Base-by-base conservation (phyloP, 2,329 filamentous ascomycete species). In the Huntiella savannae region DNA sequence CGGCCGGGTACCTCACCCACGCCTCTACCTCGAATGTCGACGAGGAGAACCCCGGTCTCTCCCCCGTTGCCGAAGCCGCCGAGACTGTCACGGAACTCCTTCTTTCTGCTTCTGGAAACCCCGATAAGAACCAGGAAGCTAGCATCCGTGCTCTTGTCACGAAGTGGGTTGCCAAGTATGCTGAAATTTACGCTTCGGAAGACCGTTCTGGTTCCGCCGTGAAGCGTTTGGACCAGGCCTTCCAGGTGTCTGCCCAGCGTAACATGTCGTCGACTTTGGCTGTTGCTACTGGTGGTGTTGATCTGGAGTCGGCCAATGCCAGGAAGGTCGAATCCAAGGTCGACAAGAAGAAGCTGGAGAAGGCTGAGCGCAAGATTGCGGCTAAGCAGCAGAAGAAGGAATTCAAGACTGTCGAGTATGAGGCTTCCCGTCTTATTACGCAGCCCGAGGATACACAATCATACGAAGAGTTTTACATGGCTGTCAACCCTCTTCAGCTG, bases 401-500 rank as follows among this genome's bases (percentile, higher is more conserved):
- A 33, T 95, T 91, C 79, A 96, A 96, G 72, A 94, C 81, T 47
- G 91, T 98, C 55, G 84, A 95, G 63, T 98, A 98, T 61, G 91
- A 98, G 65, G 83, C 91, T 0, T 96, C 91, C 10, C 79, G 78
- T 54, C 69, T 98, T 54, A 76, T 98, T 53, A 80, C 92, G 58
- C 75, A 84, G 62, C 72, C 84, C 3, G 81, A 88, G 56, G 75
- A 79, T 56, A 69, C 87, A 10, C 80, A 94, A 69, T 92, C 85
- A 36, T 98, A 98, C 60, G 91, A 98, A 64, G 91, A 98, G 61
- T 96, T 98, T 66, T 98, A 93, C 73, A 96, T 98, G 91, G 81
- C 85, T 46, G 91, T 98, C 68, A 98, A 98, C 62, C 91, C 91
- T 51, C 73, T 98, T 52, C 88, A 96, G 60, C 58, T 96, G 50